Evolutionary conservation across 2,329 filamentous ascomycete genomes (phyloP), one percentile per base, ranked within the genome.

Genomic region (Madurella fahalii): DNA sequence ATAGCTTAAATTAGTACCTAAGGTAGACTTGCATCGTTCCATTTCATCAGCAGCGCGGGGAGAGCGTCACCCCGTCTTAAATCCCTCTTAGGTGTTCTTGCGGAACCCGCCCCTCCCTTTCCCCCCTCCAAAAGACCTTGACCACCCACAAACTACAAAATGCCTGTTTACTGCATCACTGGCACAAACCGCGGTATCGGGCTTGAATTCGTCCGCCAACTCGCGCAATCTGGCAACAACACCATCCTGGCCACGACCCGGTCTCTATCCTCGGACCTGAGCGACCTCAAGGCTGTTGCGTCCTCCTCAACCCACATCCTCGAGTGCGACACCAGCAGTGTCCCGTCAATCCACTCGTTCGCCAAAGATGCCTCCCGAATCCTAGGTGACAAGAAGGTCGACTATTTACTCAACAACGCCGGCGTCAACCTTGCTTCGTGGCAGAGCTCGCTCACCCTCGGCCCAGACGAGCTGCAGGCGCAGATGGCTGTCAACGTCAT

Each of bases 401-500:
- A 69, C 54, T 62, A 58, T 32, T 58, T 70, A 3, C 44, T 70
- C 42, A 64, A 67, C 64, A 66, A 56, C 52, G 67, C 67, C 5
- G 68, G 60, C 44, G 71, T 77, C 57, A 74, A 77, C 53, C 61
- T 65, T 18, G 63, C 66, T 1, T 62, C 67, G 0, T 51, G 61
- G 9, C 69, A 77, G 48, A 73, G 65, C 15, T 69, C 68, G 18
- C 61, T 77, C 16, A 68, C 65, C 0, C 68, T 78, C 1, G 68
- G 69, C 9, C 60, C 70, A 0, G 64, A 66, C 1, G 69, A 67
- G 2, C 59, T 78, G 30, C 40, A 67, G 2, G 61, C 68, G n/a
- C 71, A 76, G 47, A 71, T 79, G 47, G 63, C 68, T 25, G 64
- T 71, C 58, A 79, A 79, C 52, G 75, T 78, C 3, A 52, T 77